Base-by-base conservation (phyloP, 176 grass and related monocot genomes). In the Metroxylon sagu region DNA sequence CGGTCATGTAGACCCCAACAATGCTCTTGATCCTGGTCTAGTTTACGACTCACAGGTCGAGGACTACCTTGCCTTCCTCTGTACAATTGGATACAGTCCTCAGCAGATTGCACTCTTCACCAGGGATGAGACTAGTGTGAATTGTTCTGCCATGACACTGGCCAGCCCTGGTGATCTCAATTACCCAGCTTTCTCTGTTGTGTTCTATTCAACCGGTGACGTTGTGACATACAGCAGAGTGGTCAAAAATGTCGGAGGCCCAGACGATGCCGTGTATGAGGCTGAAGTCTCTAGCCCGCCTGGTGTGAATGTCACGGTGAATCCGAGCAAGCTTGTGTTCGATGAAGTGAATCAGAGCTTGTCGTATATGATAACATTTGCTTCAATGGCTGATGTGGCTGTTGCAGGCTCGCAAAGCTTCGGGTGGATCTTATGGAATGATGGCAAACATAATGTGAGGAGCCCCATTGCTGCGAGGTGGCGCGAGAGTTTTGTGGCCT, bases 281-380 rank as follows among this genome's bases (percentile, higher is more conserved):
- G 53, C 72, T 14, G 71, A 66, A 58, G 16, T 91, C 10, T 29
- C 50, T 29, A 66, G 39, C 72, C 92, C 92, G 10, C 35, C 66
- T 7, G 87, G 87, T 25, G 84, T 97, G 54, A 77, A 75, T 16
- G 92, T 85, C 51, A 80, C 50, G 18, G 87, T 91, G 68, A 79
- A 16, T 25, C 92, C 92, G n/a, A 88, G 81, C 79, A 85, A 75
- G 75, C 83, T 97, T n/a, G 92, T 58, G 81, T 97, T 91, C 65
- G 78, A 79, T 30, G 63, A 57, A 16, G 29, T 79, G 28, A 59
- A 64, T 29, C 53, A 66, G 70, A 91, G 68, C 82, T 54, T 85
- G 64, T 26, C 67, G 3, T 90, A 90, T 68, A 71, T 82, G 55
- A 82, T 90, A 63, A 90, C 71, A 2, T 21, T 90, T 25, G 19